A percentile compares a stretch with the other conserved stretches of the same genome.
Evolutionary conservation across 1,284 basidiomycete genomes (phyloP).

Genomic region (Ceratobasidium sp.): DNA sequence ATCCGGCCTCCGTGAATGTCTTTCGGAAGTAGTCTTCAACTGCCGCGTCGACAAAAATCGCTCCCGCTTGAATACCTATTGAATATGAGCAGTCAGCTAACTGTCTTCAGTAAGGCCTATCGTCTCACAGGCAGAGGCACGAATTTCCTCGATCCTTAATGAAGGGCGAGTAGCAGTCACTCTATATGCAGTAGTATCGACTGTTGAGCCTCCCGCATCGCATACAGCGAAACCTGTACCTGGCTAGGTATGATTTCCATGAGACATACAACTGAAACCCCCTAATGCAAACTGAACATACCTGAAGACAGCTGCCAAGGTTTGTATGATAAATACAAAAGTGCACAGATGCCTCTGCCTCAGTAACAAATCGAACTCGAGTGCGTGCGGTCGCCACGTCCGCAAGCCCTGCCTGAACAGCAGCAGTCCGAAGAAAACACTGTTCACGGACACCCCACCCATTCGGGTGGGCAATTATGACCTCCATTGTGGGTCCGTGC

Average conservation of each 20-base stretch:
- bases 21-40: neutral
- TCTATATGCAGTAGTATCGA: neutral
- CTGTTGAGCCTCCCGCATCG: neutral
- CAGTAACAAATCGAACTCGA: slow-evolving; percentile 40
- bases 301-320: slow-evolving; percentile 8
- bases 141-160: slow-evolving; percentile 14
- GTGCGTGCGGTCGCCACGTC: neutral
- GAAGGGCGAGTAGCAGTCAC: neutral
- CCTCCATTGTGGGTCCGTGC: slow-evolving; percentile 5
- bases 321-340: slow-evolving; percentile 37
- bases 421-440: slow-evolving; percentile 27
- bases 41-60: slow-evolving; percentile 36
- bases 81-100: neutral
- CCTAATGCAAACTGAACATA: neutral
- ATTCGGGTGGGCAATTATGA: slow-evolving; percentile 40
- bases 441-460: slow-evolving; percentile 40
- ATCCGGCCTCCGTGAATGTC: neutral
- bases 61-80: slow-evolving; percentile 43
- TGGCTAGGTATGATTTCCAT: neutral
- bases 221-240: neutral
- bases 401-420: slow-evolving; percentile 6
- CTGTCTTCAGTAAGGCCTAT: neutral
- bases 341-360: slow-evolving; percentile 45
- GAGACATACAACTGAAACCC: neutral
- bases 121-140: slow-evolving; percentile 27